A percentile compares a stretch with the other conserved stretches of the same genome.
phyloP scores from a whole-genome alignment of 2,329 filamentous ascomycete genomes.

The Stachybotrys elegans region DNA sequence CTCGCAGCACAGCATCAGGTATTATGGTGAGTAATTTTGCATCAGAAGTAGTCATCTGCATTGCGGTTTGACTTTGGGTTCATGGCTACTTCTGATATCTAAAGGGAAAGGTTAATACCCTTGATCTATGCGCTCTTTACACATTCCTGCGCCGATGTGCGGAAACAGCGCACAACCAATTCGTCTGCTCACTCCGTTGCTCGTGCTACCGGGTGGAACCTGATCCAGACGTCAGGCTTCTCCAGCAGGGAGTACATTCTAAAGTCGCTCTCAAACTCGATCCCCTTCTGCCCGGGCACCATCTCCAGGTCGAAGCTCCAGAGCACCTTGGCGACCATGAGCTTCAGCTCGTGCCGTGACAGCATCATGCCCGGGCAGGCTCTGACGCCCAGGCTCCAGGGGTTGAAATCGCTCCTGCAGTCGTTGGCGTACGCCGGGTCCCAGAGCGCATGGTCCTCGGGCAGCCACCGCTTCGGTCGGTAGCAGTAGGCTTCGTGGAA shows the following conservation, averaged over 20 bases:
- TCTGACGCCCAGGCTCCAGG: not conserved
- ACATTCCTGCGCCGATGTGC: too few species aligned
- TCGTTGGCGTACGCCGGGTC: not conserved
- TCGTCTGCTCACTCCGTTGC: too few species aligned
- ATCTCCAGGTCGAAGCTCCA: not conserved
- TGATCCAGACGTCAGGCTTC: not conserved
- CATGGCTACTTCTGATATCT: too few species aligned
- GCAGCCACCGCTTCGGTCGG: not conserved
- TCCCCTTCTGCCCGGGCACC: not conserved
- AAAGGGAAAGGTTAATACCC: too few species aligned
- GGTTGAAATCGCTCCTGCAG: not conserved
- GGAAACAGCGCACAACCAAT: too few species aligned
- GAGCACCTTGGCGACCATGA: not conserved
- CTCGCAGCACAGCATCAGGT: too few species aligned
- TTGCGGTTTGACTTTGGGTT: too few species aligned
- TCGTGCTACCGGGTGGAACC: not conserved
- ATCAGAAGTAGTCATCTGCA: too few species aligned
- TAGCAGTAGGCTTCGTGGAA: not conserved
- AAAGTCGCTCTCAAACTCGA: slow-evolving; percentile 2
- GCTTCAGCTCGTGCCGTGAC: not conserved
- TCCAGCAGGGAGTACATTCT: slow-evolving; percentile 1
- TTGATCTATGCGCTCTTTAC: too few species aligned
- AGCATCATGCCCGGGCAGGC: not conserved
- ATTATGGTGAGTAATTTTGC: too few species aligned
- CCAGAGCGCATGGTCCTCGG: not conserved